A percentile compares a stretch with the other conserved stretches of the same genome.
These are phyloP conservation scores for Helotiales sp. DNA, from an alignment of 2,329 filamentous ascomycete genomes.

Conservation along the genomic window DNA sequence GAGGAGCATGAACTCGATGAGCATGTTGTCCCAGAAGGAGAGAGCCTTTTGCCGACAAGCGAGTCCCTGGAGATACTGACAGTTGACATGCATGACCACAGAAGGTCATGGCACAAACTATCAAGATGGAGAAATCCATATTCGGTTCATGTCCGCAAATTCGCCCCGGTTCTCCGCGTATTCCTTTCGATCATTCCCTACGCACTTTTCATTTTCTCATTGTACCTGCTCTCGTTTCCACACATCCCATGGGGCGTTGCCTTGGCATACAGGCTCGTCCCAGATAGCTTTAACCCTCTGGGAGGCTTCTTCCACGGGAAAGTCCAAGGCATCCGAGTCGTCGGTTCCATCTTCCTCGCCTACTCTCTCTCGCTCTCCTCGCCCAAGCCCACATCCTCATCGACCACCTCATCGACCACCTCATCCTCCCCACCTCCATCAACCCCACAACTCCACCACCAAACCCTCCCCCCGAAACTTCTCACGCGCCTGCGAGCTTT, in stretches of 20 bases:
- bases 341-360: conserved; percentile 11
- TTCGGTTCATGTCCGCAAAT: neutral
- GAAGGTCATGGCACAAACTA: neutral
- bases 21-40: neutral
- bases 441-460: no score
- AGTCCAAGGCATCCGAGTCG: conserved; percentile 8
- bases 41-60: neutral
- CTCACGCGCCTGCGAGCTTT: no score
- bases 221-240: conserved; percentile 17
- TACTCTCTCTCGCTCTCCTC: conserved; percentile 10
- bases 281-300: neutral
- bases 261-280: neutral
- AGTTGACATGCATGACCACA: neutral
- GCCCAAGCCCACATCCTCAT: neutral
- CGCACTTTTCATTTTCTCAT: conserved; percentile 8
- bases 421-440: neutral
- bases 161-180: neutral
- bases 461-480: no score
- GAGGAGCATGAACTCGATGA: neutral
- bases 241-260: neutral
- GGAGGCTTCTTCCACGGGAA: neutral
- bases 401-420: neutral
- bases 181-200: neutral
- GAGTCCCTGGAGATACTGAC: conserved; percentile 4
- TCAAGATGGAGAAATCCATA: neutral